A percentile compares a stretch with the other conserved stretches of the same genome.
Evolutionary conservation across 192 early-diverging fungal genomes (phyloP).

Genomic region (Powellomyces hirtus): DNA sequence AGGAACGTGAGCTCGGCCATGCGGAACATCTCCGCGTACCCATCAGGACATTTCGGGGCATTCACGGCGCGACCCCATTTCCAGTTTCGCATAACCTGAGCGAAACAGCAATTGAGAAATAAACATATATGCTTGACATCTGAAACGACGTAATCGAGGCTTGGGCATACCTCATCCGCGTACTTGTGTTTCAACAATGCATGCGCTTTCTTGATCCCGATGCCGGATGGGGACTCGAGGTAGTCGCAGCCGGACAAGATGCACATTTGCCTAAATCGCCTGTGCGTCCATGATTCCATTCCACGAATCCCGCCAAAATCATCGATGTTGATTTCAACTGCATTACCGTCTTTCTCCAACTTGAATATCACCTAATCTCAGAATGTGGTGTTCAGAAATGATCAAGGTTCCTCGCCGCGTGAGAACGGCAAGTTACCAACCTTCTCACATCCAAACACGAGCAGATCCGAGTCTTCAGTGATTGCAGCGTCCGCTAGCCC

Average conservation of each 20-base stretch:
- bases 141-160: background rate
- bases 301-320: conserved; percentile 45
- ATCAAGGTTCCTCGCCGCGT: background rate
- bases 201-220: conserved; percentile 82
- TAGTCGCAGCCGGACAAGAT: conserved; percentile 99
- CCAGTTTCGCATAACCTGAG: conserved; percentile 38
- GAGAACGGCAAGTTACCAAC: conserved; percentile 31
- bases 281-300: conserved; percentile 30
- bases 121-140: background rate
- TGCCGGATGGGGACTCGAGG: conserved; percentile 72
- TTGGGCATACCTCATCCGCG: conserved; percentile 17
- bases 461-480: conserved; percentile 93
- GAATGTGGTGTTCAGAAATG: background rate
- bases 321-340: conserved; percentile 58
- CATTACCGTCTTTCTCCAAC: conserved; percentile 70
- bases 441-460: conserved; percentile 86
- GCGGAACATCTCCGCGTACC: conserved; percentile 69
- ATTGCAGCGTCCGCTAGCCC: conserved; percentile 75
- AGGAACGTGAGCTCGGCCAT: conserved; percentile 85
- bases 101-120: background rate
- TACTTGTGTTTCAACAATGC: conserved; percentile 28
- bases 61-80: conserved; percentile 46
- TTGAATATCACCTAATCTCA: conserved; percentile 81
- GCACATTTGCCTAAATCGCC: conserved; percentile 83
- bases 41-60: conserved; percentile 50